A percentile compares a stretch with the other conserved stretches of the same genome.
phyloP scores from a whole-genome alignment of 1,284 basidiomycete genomes.

The Naganishia sp. region DNA sequence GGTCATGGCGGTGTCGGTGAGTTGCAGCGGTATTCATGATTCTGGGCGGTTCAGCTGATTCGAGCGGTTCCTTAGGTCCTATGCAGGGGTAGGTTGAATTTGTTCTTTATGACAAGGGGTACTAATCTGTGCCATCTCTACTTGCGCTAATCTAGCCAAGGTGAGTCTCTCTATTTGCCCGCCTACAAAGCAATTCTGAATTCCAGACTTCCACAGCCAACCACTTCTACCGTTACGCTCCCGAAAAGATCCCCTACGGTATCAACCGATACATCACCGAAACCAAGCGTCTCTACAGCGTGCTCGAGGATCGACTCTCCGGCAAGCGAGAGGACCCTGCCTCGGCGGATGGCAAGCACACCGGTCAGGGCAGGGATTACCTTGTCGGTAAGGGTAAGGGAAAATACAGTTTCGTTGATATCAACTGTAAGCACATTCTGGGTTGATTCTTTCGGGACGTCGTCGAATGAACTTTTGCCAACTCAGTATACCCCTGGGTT shows the following conservation, averaged over 20 bases:
- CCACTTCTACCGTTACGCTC: constrained; percentile 55
- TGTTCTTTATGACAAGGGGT: constrained; percentile 29
- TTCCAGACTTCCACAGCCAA: constrained; percentile 67
- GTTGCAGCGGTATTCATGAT: neutral
- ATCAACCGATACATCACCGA: constrained; percentile 70
- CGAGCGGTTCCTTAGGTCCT: constrained; percentile 38
- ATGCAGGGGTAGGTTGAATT: constrained; percentile 41
- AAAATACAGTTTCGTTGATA: constrained; percentile 63
- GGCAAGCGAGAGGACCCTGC: constrained; percentile 44
- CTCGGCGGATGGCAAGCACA: constrained; percentile 7
- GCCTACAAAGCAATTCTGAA: constrained; percentile 44
- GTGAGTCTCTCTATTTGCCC: neutral
- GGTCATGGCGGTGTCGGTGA: constrained; percentile 50
- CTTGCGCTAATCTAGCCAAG: constrained; percentile 7
- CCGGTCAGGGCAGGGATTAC: constrained; percentile 53
- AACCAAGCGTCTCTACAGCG: constrained; percentile 72
- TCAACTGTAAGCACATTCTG: constrained; percentile 42
- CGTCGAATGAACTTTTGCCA: neutral
- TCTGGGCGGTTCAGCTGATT: neutral
- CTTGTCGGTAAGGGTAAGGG: constrained; percentile 69
- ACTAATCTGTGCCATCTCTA: constrained; percentile 29
- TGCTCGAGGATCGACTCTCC: constrained; percentile 68
- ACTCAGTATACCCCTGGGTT: constrained; percentile 57
- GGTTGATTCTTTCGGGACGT: constrained; percentile 27
- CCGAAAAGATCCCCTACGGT: constrained; percentile 54